Conservation (phyloP, 345 rosid genomes). For the Cardamine chenopodiifolia region DNA sequence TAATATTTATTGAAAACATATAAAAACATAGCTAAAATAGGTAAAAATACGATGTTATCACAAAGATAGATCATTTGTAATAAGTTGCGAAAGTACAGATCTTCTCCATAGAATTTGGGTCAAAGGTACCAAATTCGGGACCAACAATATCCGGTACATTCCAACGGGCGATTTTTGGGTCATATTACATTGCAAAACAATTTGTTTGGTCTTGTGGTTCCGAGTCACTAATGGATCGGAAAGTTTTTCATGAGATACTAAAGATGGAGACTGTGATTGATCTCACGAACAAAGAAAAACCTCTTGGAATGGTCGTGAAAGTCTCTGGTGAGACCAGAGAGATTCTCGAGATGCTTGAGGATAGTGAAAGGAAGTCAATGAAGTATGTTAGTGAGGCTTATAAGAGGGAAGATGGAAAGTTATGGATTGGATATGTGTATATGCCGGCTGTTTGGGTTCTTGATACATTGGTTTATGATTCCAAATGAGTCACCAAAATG, state of each 20-base stretch:
- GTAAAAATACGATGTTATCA: too few relatives aligned
- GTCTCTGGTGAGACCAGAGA: constrained; percentile 55
- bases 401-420: constrained; percentile 54
- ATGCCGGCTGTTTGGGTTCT: constrained; percentile 56
- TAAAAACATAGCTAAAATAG: too few relatives aligned
- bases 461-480: constrained; percentile 23
- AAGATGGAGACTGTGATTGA: constrained; percentile 50
- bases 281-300: constrained; percentile 50
- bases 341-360: constrained; percentile 53
- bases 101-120: constrained; percentile 53
- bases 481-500: neutral
- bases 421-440: constrained; percentile 66
- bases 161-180: constrained; percentile 38
- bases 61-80: constrained; percentile 55
- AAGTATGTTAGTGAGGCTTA: constrained; percentile 65
- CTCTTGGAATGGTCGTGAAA: constrained; percentile 58
- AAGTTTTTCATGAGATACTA: constrained; percentile 40
- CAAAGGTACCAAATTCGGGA: constrained; percentile 46
- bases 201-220: constrained; percentile 35
- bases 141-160: constrained; percentile 60
- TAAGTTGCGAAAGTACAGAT: constrained; percentile 49
- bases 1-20: too few relatives aligned
- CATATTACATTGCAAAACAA: constrained; percentile 22
- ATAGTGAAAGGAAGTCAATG: constrained; percentile 53
- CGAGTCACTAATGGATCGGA: constrained; percentile 47